Percentiles rank a stretch among this genome's conserved stretches.
These are phyloP conservation scores for Voacanga thouarsii DNA, from an alignment of 257 asterid species.

Conservation along the genomic window DNA sequence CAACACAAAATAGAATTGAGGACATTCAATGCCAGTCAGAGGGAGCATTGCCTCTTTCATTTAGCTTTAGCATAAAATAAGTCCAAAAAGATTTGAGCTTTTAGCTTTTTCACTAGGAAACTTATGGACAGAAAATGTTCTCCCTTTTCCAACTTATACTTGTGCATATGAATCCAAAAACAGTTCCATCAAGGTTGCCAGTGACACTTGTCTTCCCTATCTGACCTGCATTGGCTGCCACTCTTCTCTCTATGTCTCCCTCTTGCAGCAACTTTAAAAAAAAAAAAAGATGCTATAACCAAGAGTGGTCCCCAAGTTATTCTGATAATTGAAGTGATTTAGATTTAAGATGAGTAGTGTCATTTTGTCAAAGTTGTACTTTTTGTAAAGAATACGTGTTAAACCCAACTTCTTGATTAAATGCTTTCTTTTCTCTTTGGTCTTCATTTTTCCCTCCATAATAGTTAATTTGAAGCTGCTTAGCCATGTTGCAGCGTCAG, in stretches of 20 bases:
- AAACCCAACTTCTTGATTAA: neutral
- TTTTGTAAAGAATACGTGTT: neutral
- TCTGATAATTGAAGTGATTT: neutral
- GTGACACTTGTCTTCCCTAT: neutral
- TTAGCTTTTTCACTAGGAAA: neutral
- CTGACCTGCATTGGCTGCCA: neutral
- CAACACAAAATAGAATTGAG: too few species aligned
- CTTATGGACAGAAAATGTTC: too few species aligned
- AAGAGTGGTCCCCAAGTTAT: neutral
- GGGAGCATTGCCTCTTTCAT: neutral
- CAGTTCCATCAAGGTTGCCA: too few species aligned
- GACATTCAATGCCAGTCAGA: too few species aligned
- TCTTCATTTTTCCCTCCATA: too few species aligned
- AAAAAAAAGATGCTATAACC: neutral
- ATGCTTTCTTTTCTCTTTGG: neutral
- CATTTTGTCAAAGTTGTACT: neutral
- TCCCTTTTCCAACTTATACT: neutral
- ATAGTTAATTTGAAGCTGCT: neutral
- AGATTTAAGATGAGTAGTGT: neutral
- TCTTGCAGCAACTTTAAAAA: neutral
- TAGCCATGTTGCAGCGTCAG: neutral
- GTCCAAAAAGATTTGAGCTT: neutral
- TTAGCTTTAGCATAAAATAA: neutral
- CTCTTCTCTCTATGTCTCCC: neutral
- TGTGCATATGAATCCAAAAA: neutral